Conservation (phyloP, 2,329 filamentous ascomycete species). For the Corynespora cassiicola region DNA sequence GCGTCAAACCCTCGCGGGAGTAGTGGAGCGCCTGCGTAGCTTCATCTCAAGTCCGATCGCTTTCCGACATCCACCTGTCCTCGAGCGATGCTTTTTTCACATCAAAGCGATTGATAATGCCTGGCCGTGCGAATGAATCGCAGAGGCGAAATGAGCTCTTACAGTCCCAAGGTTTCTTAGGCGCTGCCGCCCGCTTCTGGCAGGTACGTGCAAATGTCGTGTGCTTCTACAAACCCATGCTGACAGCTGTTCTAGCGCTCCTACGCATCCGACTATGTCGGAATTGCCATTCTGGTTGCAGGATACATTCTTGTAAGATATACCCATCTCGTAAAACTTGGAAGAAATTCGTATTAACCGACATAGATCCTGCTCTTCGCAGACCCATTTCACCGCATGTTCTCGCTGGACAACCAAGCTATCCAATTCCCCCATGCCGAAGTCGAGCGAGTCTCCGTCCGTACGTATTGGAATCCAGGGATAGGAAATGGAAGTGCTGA, state of each 20-base stretch:
- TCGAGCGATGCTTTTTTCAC: slow-evolving; percentile 32
- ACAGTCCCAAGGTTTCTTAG: slow-evolving; percentile 49
- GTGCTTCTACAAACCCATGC: slow-evolving; percentile 3
- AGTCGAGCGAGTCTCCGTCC: slow-evolving; percentile 80
- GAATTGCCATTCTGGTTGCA: slow-evolving; percentile 72
- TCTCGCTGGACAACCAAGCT: slow-evolving; percentile 81
- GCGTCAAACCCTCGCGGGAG: background rate
- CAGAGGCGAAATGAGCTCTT: slow-evolving; percentile 33
- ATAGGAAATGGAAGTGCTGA: slow-evolving; percentile 8
- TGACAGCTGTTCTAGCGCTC: slow-evolving; percentile 63
- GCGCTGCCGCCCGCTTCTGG: slow-evolving; percentile 59
- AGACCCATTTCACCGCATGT: slow-evolving; percentile 93
- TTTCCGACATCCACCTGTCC: slow-evolving; percentile 22
- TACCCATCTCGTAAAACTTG: slow-evolving; percentile 20
- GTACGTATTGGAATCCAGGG: slow-evolving; percentile 54
- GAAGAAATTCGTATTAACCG: slow-evolving; percentile 5
- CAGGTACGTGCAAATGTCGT: slow-evolving; percentile 39
- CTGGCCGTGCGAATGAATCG: slow-evolving; percentile 25
- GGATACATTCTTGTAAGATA: slow-evolving; percentile 67
- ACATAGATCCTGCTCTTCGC: slow-evolving; percentile 70
- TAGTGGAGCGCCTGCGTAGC: too few relatives aligned
- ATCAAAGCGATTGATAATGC: slow-evolving; percentile 34
- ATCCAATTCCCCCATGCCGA: slow-evolving; percentile 89
- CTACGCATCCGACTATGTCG: slow-evolving; percentile 88
- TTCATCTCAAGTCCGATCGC: too few relatives aligned